Evolutionary conservation across 2,329 filamentous ascomycete species (phyloP), one percentile per base, ranked within the genome.

Genomic region (Neocucurbitaria cava): DNA sequence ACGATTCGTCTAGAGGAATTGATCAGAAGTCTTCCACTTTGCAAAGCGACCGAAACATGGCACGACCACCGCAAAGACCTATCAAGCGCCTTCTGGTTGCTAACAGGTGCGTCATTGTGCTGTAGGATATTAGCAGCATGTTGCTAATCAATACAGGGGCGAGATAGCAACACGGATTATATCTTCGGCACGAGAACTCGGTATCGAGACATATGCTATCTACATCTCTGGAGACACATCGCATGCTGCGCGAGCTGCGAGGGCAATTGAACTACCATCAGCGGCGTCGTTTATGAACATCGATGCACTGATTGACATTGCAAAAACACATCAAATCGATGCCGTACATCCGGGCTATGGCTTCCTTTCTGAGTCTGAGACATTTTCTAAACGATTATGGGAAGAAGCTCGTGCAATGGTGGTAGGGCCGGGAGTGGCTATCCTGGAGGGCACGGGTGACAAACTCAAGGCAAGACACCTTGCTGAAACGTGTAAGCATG

Each of bases 111-210:
- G 35, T 42, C 30, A 36, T 20, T 20, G 23, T 21, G 6, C 24
- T 23, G 21, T n/a, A n/a, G n/a, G n/a, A n/a, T n/a, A n/a, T n/a
- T n/a, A 2, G 8, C 7, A 24, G 26, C 10, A 15, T 21, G 0
- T 4, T 54, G 13, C 53, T 58, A 39, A 52, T 18, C 24, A 1
- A 20, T 7, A 7, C 47, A 86, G 85, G 75, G 87, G 86, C 50
- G 87, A 89, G 70, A 88, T 89, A 46, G 85, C 86, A 49, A 81
- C 84, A 2, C 80, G 86, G 11, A 85, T 88, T 43, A 75, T 88
- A 30, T 80, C 82, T 26, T 80, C 85, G 50, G 83, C 83, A n/a
- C 78, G 84, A 36, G 86, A 89, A 70, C 75, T 87, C 3, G 76
- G 74, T 11, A 76, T 87, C 8, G 80, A 85, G 49, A 86, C 84